Conservation (phyloP, 2,329 filamentous ascomycete genomes). For the Alternaria consortialis region DNA sequence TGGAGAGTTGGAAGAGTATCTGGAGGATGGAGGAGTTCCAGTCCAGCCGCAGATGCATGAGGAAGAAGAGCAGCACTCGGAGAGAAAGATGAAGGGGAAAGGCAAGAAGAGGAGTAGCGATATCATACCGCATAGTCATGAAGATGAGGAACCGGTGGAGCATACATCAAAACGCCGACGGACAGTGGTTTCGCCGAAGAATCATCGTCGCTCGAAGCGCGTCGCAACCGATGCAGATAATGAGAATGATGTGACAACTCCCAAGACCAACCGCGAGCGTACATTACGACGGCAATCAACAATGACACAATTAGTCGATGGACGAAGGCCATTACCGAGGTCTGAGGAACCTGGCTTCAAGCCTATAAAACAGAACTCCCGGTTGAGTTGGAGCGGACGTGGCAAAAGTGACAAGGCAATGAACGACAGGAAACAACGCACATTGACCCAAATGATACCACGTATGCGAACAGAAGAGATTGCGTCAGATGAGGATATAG, state of each 20-base stretch:
- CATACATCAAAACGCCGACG: slow-evolving; percentile 33
- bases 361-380: slow-evolving; percentile 27
- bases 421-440: slow-evolving; percentile 38
- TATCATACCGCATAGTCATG: slow-evolving; percentile 8
- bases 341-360: slow-evolving; percentile 37
- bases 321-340: slow-evolving; percentile 31
- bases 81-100: slow-evolving; percentile 7
- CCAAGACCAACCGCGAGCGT: slow-evolving; percentile 9
- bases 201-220: slow-evolving; percentile 8
- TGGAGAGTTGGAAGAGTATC: slow-evolving; percentile 14
- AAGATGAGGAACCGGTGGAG: slow-evolving; percentile 12
- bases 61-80: slow-evolving; percentile 3
- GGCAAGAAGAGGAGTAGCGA: slow-evolving; percentile 31
- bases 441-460: slow-evolving; percentile 49
- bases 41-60: not conserved
- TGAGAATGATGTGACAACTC: slow-evolving; percentile 1
- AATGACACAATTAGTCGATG: slow-evolving; percentile 47
- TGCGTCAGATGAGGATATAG: slow-evolving; percentile 31
- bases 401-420: slow-evolving; percentile 15
- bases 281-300: slow-evolving; percentile 44
- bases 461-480: slow-evolving; percentile 29
- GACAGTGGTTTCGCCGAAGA: slow-evolving; percentile 11
- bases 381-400: slow-evolving; percentile 33
- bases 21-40: slow-evolving; percentile 1
- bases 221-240: slow-evolving; percentile 11